Evolutionary conservation across 2,329 filamentous ascomycete genomes (phyloP).

Genomic region (Myriosclerotinia curreyana): DNA sequence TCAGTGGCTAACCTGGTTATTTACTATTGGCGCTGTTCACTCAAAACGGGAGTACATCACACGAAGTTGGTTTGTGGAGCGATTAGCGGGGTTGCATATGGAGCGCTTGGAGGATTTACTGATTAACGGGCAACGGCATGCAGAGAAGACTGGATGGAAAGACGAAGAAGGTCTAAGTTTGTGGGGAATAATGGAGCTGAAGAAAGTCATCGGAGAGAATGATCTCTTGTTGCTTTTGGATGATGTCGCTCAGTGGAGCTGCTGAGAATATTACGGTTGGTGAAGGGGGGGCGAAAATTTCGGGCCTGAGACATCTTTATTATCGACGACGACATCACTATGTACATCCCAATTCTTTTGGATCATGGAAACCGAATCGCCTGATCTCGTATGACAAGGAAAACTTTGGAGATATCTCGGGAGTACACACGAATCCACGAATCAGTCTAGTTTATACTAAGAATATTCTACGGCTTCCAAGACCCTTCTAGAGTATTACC

Average conservation of each 20-base stretch:
- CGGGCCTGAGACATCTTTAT: neutral
- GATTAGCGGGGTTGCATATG: conserved; percentile 15
- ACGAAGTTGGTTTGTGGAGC: conserved; percentile 17
- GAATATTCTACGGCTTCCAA: conserved; percentile 7
- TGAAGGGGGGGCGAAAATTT: neutral
- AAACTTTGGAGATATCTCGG: neutral
- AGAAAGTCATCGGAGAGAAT: conserved; percentile 7
- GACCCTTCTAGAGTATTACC: conserved; percentile 11
- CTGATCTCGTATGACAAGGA: neutral
- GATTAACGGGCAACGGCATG: conserved; percentile 8
- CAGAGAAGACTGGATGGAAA: neutral
- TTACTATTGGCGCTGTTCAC: conserved; percentile 14
- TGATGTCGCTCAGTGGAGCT: conserved; percentile 8
- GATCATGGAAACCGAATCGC: neutral
- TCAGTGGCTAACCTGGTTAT: conserved; percentile 17
- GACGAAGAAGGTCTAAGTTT: neutral
- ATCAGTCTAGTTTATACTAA: neutral
- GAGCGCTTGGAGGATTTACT: conserved; percentile 1
- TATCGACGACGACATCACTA: neutral
- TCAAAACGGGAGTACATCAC: conserved; percentile 2
- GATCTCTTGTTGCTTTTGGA: conserved; percentile 16
- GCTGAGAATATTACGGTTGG: neutral
- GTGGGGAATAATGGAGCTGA: neutral
- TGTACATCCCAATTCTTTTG: neutral
- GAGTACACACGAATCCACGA: conserved; percentile 1